Conservation (phyloP, 106 monocot genomes). For the Vanilla planifolia region DNA sequence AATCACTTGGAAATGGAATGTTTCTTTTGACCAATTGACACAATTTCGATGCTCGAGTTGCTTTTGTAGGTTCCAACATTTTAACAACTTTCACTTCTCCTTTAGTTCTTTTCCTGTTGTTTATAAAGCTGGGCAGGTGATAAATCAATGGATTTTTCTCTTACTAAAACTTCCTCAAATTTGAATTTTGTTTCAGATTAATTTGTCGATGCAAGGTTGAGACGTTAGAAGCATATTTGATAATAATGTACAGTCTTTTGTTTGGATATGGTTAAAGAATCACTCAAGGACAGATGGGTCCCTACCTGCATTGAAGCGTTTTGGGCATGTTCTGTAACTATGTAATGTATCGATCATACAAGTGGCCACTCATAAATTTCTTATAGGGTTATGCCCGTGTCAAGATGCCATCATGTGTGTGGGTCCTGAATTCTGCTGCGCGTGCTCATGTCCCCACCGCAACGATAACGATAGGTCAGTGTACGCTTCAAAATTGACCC, state of each 20-base stretch:
- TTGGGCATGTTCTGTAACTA: slow-evolving; percentile 2
- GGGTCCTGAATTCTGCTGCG: not conserved
- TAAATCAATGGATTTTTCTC: too few species aligned
- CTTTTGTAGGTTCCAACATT: slow-evolving; percentile 6
- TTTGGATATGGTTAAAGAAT: not conserved
- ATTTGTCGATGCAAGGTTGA: not conserved
- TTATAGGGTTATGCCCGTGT: not conserved
- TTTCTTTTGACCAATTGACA: too few species aligned
- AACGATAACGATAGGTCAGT: not conserved
- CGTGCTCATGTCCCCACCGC: not conserved
- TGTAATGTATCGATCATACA: not conserved
- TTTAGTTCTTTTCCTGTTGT: too few species aligned
- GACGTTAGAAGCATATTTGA: not conserved
- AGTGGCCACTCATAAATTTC: not conserved
- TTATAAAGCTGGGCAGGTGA: too few species aligned
- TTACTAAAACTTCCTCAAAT: too few species aligned
- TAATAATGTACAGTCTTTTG: not conserved
- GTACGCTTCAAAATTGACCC: too few species aligned
- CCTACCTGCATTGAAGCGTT: not conserved
- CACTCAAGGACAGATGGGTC: not conserved
- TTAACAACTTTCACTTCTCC: too few species aligned
- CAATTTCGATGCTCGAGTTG: too few species aligned
- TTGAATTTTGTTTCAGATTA: not conserved
- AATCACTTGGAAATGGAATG: too few species aligned
- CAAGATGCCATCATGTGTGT: not conserved